These are phyloP conservation scores for Aspergillus melleus DNA, from an alignment of 2,329 filamentous ascomycete genomes.

Conservation along the genomic window DNA sequence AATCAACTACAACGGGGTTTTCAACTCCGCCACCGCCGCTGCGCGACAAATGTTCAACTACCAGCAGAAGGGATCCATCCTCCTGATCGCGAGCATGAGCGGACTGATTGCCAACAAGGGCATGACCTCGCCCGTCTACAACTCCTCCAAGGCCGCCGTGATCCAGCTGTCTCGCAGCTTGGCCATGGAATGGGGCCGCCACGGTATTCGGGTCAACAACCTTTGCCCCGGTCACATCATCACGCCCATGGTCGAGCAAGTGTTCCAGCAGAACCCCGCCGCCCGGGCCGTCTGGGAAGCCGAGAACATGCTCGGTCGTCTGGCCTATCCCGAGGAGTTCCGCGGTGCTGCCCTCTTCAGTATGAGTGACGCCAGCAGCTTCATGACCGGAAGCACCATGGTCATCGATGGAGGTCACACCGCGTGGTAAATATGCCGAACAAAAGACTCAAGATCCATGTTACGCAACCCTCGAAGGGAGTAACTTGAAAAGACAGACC, in stretches of 20 bases:
- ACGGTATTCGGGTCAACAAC: conserved; percentile 55
- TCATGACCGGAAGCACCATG: conserved; percentile 70
- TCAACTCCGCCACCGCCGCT: conserved; percentile 49
- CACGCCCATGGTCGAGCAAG: conserved; percentile 74
- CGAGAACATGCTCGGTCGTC: conserved; percentile 54
- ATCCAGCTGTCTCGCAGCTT: conserved; percentile 53
- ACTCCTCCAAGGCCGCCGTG: conserved; percentile 56
- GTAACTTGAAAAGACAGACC: background rate
- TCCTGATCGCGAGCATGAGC: conserved; percentile 54
- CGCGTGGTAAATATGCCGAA: conserved; percentile 23
- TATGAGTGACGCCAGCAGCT: conserved; percentile 66
- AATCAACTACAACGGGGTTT: conserved; percentile 53
- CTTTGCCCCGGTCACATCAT: conserved; percentile 57
- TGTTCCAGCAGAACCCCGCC: conserved; percentile 76
- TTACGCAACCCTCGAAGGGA: background rate
- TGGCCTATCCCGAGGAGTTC: conserved; percentile 59
- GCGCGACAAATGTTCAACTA: conserved; percentile 51
- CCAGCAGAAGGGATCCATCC: conserved; percentile 51
- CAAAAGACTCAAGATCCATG: background rate
- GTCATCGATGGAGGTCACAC: conserved; percentile 71
- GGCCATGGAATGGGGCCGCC: conserved; percentile 54
- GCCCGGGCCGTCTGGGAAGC: conserved; percentile 43
- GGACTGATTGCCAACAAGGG: conserved; percentile 53
- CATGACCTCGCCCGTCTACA: conserved; percentile 48
- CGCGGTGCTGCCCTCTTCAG: conserved; percentile 68